phyloP scores from a whole-genome alignment of 352 stramenopile species.

The Globisporangium heterothallicum region DNA sequence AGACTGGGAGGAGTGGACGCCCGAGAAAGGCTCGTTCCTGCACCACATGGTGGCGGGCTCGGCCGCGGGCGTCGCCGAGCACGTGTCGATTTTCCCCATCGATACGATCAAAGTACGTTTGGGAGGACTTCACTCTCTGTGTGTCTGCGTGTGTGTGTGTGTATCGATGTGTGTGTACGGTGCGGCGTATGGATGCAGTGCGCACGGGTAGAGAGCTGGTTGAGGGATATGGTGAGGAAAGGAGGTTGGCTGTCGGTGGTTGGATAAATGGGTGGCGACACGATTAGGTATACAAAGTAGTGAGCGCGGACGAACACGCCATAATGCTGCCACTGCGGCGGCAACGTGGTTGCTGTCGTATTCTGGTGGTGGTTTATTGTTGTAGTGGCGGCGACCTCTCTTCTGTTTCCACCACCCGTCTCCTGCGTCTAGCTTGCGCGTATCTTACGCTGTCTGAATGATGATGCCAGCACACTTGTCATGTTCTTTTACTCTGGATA shows the following conservation, averaged over 20 bases:
- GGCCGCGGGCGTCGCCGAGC: conserved; percentile 94
- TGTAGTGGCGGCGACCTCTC: no score
- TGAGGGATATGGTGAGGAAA: background rate
- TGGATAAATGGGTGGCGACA: no score
- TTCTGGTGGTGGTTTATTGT: no score
- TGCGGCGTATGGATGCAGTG: background rate
- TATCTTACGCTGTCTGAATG: no score
- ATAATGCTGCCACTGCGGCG: no score
- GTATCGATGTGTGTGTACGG: background rate
- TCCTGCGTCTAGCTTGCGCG: no score
- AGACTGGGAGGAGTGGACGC: conserved; percentile 93
- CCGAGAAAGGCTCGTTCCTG: conserved; percentile 90
- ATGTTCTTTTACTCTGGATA: background rate
- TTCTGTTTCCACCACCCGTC: no score
- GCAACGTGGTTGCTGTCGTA: no score
- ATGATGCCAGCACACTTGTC: no score
- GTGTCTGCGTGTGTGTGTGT: background rate
- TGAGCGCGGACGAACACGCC: no score
- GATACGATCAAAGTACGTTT: conserved; percentile 74
- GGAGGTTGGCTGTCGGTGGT: background rate
- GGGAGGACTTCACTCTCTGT: background rate
- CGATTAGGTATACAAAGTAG: no score
- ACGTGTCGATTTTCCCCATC: conserved; percentile 97
- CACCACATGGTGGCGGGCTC: conserved; percentile 94
- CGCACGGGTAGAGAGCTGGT: background rate